Percentiles rank a stretch among this genome's conserved stretches.
Evolutionary conservation across 2,329 filamentous ascomycete genomes (phyloP).

Genomic region (Fusarium papillatum): DNA sequence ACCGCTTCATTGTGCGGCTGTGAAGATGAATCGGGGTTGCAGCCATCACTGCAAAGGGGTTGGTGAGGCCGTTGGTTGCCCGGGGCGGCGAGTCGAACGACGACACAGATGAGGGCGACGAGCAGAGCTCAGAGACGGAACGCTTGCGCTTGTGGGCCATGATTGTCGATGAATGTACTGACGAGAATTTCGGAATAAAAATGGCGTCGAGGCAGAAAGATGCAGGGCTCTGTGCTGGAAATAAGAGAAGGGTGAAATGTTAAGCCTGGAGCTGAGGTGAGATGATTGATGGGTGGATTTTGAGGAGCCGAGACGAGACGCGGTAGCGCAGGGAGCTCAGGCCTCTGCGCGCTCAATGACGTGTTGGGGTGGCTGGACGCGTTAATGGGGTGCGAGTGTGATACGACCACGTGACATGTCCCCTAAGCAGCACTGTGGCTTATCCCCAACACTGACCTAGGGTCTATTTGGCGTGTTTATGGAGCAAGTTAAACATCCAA

Average conservation of each 20-base stretch:
- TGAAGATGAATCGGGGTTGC: slow-evolving; percentile 58
- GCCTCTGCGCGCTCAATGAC: not conserved
- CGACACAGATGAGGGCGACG: slow-evolving; percentile 59
- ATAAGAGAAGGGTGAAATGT: not conserved
- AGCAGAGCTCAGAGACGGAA: slow-evolving; percentile 69
- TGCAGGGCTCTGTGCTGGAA: not conserved
- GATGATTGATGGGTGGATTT: slow-evolving; percentile 4
- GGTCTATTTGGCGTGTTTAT: too few relatives aligned
- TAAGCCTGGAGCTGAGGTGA: slow-evolving; percentile 14
- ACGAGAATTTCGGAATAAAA: not conserved
- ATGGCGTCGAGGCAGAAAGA: not conserved
- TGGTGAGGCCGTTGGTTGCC: slow-evolving; percentile 45
- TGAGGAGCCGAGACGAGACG: not conserved
- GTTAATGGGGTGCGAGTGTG: too few relatives aligned
- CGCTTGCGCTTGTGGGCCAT: slow-evolving; percentile 73
- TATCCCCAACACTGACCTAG: too few relatives aligned
- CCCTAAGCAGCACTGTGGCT: too few relatives aligned
- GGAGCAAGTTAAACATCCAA: too few relatives aligned
- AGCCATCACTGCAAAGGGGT: slow-evolving; percentile 50
- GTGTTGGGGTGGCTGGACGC: not conserved
- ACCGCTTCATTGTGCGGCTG: slow-evolving; percentile 72
- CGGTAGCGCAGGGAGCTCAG: not conserved
- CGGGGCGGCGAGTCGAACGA: slow-evolving; percentile 55
- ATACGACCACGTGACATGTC: too few relatives aligned
- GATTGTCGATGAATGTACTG: not conserved